Base-by-base conservation (phyloP, 106 monocot genomes). In the Gastrodia elata region DNA sequence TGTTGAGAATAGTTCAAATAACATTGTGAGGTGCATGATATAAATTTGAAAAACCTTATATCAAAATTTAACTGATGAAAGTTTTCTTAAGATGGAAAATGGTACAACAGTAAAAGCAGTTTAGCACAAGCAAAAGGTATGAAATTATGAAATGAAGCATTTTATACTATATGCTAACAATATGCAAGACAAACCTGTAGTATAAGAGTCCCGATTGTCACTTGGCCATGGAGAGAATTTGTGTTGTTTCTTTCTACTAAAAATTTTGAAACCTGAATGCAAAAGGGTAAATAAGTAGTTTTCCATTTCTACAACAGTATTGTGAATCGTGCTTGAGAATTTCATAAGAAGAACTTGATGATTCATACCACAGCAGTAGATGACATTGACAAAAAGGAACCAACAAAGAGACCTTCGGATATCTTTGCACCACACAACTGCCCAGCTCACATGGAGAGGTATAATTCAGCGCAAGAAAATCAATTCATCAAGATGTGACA, bases 191-290 rank as follows among this genome's bases (percentile, higher is more conserved):
- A 83, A 78, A 97, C 96, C 96, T 98, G 97, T 74, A 98, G 90
- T 85, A 98, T 98, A 39, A 98, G 88, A 41, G 97, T 98, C 33
- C 97, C 97, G 75, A 98, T 91, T 71, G 88, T 93, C 41, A 98
- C 93, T 93, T 98, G 93, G 80, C 90, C 90, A 88, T 93, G 71
- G 77, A 93, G 83, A 68, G 82, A 61, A 80, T 83, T 93, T 18
- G 74, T 84, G 72, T 78, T 90, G 70, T 77, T 85, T 83, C 75
- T 98, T 76, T 93, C 97, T 35, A 87, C 84, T 41, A 98, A 72
- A 85, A 91, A 98, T 75, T 98, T 98, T 38, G 93, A 98, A 73
- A 98, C 97, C 97, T 98, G 71, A 59, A 6, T 79, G 35, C 14
- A 34, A 34, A 43, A 72, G 14, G 40, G 46, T 64, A 67, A n/a